Conservation (phyloP, 2,329 filamentous ascomycete genomes). For the Calonectria pauciramosa region DNA sequence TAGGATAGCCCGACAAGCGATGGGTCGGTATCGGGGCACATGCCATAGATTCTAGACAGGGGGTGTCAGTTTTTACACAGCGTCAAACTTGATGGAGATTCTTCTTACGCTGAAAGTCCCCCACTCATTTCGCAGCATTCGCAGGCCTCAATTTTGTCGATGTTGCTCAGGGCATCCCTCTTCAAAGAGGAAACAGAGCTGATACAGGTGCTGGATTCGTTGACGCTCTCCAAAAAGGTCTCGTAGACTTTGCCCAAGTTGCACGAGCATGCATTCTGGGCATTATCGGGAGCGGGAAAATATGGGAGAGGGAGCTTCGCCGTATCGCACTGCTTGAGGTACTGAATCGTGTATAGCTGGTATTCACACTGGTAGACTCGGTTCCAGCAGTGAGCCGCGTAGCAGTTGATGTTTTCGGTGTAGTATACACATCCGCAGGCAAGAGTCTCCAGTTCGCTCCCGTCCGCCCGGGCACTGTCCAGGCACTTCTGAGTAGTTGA, state of each 20-base stretch:
- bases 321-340: conserved; percentile 49
- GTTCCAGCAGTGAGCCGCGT: conserved; percentile 55
- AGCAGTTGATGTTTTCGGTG: conserved; percentile 50
- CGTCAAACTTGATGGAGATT: background rate
- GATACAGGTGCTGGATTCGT: conserved; percentile 18
- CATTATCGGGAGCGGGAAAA: conserved; percentile 52
- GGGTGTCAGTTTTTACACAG: conserved; percentile 26
- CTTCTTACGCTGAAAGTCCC: conserved; percentile 51
- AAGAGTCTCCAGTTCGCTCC: conserved; percentile 30
- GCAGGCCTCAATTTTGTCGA: conserved; percentile 46
- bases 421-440: conserved; percentile 44
- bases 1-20: conserved; percentile 36
- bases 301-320: conserved; percentile 52
- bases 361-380: conserved; percentile 56
- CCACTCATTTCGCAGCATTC: conserved; percentile 53
- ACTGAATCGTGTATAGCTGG: conserved; percentile 53
- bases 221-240: conserved; percentile 35
- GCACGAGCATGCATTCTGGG: conserved; percentile 53
- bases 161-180: conserved; percentile 34
- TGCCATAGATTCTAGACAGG: conserved; percentile 39
- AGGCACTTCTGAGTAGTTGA: conserved; percentile 29
- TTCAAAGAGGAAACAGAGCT: conserved; percentile 40
- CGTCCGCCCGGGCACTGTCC: conserved; percentile 30
- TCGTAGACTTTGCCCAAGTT: conserved; percentile 49
- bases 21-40: conserved; percentile 51